Evolutionary conservation across 495 filamentous ascomycete species (phyloP).

Genomic region (Clohesyomyces aquaticus): DNA sequence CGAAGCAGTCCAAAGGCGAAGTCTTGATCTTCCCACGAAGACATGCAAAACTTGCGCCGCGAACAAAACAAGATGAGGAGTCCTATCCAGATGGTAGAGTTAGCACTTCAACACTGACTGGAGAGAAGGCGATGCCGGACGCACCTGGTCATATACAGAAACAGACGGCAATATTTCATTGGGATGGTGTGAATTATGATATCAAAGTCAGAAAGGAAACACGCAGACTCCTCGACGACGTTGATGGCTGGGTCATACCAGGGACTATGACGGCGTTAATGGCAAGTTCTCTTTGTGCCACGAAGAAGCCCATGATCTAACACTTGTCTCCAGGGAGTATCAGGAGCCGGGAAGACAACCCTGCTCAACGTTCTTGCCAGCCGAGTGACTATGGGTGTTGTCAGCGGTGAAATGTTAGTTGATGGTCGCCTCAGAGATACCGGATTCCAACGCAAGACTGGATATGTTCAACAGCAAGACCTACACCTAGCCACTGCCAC

Average conservation of each 20-base stretch:
- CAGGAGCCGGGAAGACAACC: conserved; percentile 2
- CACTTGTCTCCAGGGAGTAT: background rate
- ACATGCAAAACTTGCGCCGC: background rate
- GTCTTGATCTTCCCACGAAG: conserved; percentile 55
- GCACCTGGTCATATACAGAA: background rate
- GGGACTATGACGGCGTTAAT: conserved; percentile 10
- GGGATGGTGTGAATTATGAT: conserved; percentile 1
- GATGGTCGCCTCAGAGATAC: background rate
- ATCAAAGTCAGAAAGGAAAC: background rate
- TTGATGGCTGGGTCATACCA: conserved; percentile 1
- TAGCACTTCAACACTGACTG: background rate
- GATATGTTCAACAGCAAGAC: background rate
- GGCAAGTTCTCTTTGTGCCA: background rate
- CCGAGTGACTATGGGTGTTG: background rate
- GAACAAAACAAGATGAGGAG: no score
- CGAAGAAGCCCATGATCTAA: background rate
- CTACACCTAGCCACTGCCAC: conserved; percentile 1
- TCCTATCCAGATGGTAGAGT: no score
- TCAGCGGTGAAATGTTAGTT: conserved; percentile 3
- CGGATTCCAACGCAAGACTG: background rate
- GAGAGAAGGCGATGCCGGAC: background rate
- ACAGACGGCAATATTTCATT: conserved; percentile 4
- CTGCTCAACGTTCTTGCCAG: conserved; percentile 4
- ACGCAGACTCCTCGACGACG: background rate
- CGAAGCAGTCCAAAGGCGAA: conserved; percentile 57